These are phyloP conservation scores for Solidago caesia DNA, from an alignment of 129 eudicot genomes.

Conservation along the genomic window DNA sequence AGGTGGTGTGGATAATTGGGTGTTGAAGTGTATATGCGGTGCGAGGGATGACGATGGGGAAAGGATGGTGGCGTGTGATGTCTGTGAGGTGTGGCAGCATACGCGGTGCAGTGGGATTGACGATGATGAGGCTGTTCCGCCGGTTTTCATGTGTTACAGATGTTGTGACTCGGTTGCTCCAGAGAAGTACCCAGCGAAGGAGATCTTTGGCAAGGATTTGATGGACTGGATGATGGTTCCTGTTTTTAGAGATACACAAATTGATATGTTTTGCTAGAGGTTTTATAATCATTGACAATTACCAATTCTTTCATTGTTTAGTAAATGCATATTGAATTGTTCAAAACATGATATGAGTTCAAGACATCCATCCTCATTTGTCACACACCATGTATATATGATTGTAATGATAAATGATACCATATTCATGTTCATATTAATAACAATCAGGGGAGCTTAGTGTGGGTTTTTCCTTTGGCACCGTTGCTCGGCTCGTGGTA, in stretches of 20 bases:
- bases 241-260: background rate
- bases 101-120: constrained; percentile 77
- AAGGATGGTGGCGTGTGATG: constrained; percentile 90
- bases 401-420: no score
- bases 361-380: no score
- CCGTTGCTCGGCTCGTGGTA: no score
- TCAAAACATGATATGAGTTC: no score
- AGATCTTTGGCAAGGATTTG: constrained; percentile 13
- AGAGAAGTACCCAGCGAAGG: constrained; percentile 19
- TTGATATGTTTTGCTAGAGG: constrained; percentile 15
- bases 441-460: no score
- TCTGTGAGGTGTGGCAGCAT: constrained; percentile 94
- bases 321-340: no score
- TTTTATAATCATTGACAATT: background rate
- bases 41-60: constrained; percentile 91
- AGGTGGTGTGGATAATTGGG: constrained; percentile 85
- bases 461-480: no score
- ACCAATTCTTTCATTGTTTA: no score
- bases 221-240: constrained; percentile 37
- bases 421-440: no score
- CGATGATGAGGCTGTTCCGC: constrained; percentile 64
- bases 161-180: constrained; percentile 68
- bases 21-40: constrained; percentile 77
- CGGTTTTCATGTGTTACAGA: constrained; percentile 57
- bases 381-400: no score